Evolutionary conservation across 169 alveolate species (phyloP).

Genomic region (Babesia bovis): DNA sequence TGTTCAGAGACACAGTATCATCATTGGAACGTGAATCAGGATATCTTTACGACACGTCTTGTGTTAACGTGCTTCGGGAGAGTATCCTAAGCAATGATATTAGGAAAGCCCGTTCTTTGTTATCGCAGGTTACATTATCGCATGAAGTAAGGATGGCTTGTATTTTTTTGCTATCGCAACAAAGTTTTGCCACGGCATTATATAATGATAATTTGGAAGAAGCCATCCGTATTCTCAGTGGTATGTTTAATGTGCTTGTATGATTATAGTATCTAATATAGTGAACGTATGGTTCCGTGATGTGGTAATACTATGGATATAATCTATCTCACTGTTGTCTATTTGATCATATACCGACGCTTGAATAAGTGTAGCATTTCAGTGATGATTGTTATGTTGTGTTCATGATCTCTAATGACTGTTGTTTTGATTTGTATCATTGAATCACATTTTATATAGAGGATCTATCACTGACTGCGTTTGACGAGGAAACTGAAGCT

Average conservation of each 20-base stretch:
- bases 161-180: conserved; percentile 69
- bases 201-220: conserved; percentile 58
- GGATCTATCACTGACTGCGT: conserved; percentile 45
- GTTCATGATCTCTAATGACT: too few relatives aligned
- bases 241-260: conserved; percentile 46
- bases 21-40: conserved; percentile 71
- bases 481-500: conserved; percentile 56
- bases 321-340: too few relatives aligned
- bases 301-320: too few relatives aligned
- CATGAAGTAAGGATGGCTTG: conserved; percentile 66
- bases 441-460: conserved; percentile 19
- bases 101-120: conserved; percentile 53
- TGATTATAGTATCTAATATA: too few relatives aligned
- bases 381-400: too few relatives aligned
- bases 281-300: too few relatives aligned
- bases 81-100: conserved; percentile 62
- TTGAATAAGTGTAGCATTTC: too few relatives aligned
- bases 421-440: too few relatives aligned
- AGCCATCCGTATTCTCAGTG: conserved; percentile 69
- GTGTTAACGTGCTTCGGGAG: conserved; percentile 60
- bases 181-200: conserved; percentile 67
- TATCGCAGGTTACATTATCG: conserved; percentile 51
- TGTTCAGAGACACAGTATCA: conserved; percentile 55
- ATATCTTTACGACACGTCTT: conserved; percentile 55
- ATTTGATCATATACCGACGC: too few relatives aligned